Base-by-base conservation (phyloP, 371 early-diverging fungal genomes). In the Umbelopsis sp. region DNA sequence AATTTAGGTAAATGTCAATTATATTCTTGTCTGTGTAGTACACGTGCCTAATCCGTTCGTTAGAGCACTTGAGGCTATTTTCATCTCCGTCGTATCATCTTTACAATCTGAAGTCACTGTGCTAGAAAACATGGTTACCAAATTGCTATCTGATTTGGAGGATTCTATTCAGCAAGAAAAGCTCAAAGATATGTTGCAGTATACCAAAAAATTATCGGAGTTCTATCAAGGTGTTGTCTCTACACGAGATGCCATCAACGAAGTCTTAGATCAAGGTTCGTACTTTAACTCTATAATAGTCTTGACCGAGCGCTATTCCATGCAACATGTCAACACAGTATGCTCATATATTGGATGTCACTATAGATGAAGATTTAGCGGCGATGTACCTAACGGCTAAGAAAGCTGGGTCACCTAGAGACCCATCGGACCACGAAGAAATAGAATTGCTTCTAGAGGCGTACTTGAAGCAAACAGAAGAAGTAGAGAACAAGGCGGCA, bases 351-450 rank as follows among this genome's bases (percentile, higher is more conserved):
- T 51, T 64, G 3, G 18, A 29, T 64, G 25, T 50, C 52, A 46
- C 24, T 16, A 37, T 74, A 89, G 95, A 95, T 75, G 95, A 95
- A 44, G 97, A 96, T 72, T 74, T 96, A 69, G 94, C 94, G 0
- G 92, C 83, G 50, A 92, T 96, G 94, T 96, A 93, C 73, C 75
- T 96, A 68, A 90, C 94, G 8, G 91, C 87, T 38, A 95, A 94
- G 78, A 86, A 86, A 51, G 67, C 73, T 9, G 91, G 90, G 10
- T 67, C 69, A 7, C 80, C 85, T 3, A 83, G 91, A 44, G 77
- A 75, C 18, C 70, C 79, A 16, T 77, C 87, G 18, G 89, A 92
- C 62, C 95, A 96, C 68, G 92, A 93, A 65, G 97, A 96, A 68
- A 89, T 91, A 25, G 97, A 96, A 77, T 78, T 95, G 22, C 77